Evolutionary conservation across 768 basidiomycete genomes (phyloP), one percentile per base, ranked within the genome.

Genomic region (Suillus ampliporus): DNA sequence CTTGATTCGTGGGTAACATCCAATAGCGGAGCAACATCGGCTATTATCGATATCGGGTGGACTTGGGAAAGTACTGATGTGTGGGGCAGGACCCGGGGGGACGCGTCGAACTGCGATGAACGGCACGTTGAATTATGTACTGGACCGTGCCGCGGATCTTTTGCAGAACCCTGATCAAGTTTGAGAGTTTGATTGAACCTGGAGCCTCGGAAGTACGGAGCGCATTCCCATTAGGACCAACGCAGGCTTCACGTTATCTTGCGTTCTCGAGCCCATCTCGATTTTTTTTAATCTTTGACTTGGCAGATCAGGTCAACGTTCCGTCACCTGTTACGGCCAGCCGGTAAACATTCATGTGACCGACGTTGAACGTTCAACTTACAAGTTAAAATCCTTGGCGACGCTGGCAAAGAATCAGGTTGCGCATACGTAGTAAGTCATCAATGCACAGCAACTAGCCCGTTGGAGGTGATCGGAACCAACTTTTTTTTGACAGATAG

Each of bases 41-140:
- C 50, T 34, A n/a, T 11, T 19, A 31, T 51, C 34, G 50, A 51
- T 34, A 51, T 51, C 28, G 17, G 48, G 10, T 19, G 9, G 26
- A 28, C 26, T 10, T 50, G 47, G 21, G 23, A 48, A 26, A 31
- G 31, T 3, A 31, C 31, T 31, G 6, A 6, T 51, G 19, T 51
- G 50, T 51, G 50, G 50, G 50, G 50, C 50, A 51, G 50, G 50
- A 19, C 31, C 50, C 34, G 26, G 50, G 50, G 28, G 50, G 31
- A 51, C 28, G 28, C 26, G 15, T 50, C 17, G 17, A 17, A 31
- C 47, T 31, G 48, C 50, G 50, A 31, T 34, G 50, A 51, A 11
- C 50, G 50, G 50, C 19, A 28, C 9, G 48, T 31, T 10, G 48
- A 19, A 28, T 50, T 50, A 34, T 51, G 50, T 34, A 51, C 10